These are phyloP conservation scores for Irpex rosettiformis DNA, from an alignment of 1,284 basidiomycete genomes.

Conservation along the genomic window DNA sequence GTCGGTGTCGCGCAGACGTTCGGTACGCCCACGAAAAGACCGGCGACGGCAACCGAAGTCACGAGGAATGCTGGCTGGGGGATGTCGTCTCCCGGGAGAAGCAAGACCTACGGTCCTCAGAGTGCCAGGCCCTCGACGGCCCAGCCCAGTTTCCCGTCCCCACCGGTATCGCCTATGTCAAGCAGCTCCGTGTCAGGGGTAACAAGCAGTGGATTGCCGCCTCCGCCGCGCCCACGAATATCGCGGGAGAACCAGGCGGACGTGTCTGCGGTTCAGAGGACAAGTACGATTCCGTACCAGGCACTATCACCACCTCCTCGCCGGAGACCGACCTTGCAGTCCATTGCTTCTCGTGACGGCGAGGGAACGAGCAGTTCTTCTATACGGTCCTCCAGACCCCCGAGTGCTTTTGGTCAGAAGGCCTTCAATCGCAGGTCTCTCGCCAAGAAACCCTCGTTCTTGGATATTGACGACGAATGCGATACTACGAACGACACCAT, in stretches of 20 bases:
- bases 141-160: slow-evolving; percentile 22
- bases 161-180: slow-evolving; percentile 16
- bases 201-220: slow-evolving; percentile 28
- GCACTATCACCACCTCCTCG: slow-evolving; percentile 37
- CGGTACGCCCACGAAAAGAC: slow-evolving; percentile 5
- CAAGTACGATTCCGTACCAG: slow-evolving; percentile 30
- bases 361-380: slow-evolving; percentile 13
- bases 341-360: slow-evolving; percentile 13
- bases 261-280: slow-evolving; percentile 18
- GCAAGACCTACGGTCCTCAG: not conserved
- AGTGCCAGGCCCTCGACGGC: slow-evolving; percentile 27
- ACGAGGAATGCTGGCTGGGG: not conserved
- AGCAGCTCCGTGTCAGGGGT: slow-evolving; percentile 19
- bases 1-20: slow-evolving; percentile 3
- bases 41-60: slow-evolving; percentile 4
- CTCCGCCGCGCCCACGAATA: slow-evolving; percentile 32
- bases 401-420: slow-evolving; percentile 28
- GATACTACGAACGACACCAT: slow-evolving; percentile 29
- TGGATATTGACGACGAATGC: slow-evolving; percentile 57
- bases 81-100: not conserved
- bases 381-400: slow-evolving; percentile 19
- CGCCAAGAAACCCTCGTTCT: slow-evolving; percentile 66
- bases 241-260: slow-evolving; percentile 18
- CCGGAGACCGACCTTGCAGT: slow-evolving; percentile 11
- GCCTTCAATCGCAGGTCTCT: slow-evolving; percentile 32